These are phyloP conservation scores for Candida frijolesensis DNA, from an alignment of 1,139 yeast genomes.

Conservation along the genomic window DNA sequence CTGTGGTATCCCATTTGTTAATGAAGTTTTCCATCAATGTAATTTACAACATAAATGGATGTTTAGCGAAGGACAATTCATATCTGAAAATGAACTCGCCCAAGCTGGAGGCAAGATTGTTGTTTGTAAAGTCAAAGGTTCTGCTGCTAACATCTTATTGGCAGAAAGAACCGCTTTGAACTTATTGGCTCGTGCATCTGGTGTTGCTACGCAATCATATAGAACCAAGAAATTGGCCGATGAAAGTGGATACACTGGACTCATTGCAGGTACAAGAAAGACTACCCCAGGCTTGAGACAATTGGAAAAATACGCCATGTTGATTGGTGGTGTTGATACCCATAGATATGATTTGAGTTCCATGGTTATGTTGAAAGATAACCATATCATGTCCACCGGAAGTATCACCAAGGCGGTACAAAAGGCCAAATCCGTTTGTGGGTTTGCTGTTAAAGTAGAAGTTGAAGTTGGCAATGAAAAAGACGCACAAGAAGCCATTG, in stretches of 20 bases:
- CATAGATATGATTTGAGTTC: constrained; percentile 90
- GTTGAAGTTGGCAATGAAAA: constrained; percentile 84
- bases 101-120: constrained; percentile 57
- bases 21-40: constrained; percentile 82
- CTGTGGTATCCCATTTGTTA: constrained; percentile 90
- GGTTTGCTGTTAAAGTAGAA: constrained; percentile 88
- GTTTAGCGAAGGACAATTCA: constrained; percentile 63
- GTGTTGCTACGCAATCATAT: constrained; percentile 81
- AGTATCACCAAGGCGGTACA: constrained; percentile 83
- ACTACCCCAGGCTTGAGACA: constrained; percentile 95
- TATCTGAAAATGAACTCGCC: constrained; percentile 46
- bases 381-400: constrained; percentile 91
- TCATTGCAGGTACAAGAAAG: constrained; percentile 95
- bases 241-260: constrained; percentile 73
- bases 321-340: constrained; percentile 92
- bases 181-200: constrained; percentile 79
- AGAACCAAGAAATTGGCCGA: constrained; percentile 63
- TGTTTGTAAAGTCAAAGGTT: constrained; percentile 79
- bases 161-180: constrained; percentile 90
- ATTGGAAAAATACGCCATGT: constrained; percentile 90
- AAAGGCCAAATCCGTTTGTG: constrained; percentile 78
- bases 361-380: constrained; percentile 96
- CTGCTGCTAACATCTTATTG: constrained; percentile 73
- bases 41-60: constrained; percentile 72
- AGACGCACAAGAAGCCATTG: constrained; percentile 90